These are phyloP conservation scores for Candida caryicola DNA, from an alignment of 805 yeast genomes.

Conservation along the genomic window DNA sequence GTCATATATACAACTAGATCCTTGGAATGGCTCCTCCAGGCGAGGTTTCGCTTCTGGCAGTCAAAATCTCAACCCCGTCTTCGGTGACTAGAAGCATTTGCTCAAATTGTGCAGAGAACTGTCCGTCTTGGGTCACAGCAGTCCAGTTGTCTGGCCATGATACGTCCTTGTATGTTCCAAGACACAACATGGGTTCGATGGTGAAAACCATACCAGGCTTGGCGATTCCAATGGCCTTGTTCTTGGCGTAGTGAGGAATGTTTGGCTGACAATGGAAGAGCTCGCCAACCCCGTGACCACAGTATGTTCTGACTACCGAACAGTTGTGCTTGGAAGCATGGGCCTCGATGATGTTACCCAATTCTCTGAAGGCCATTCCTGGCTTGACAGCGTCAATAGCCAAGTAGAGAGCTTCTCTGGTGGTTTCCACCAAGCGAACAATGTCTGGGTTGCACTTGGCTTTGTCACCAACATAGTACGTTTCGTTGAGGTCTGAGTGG, in stretches of 20 bases:
- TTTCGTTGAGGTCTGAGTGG: slow-evolving; percentile 94
- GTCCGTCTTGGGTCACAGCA: slow-evolving; percentile 85
- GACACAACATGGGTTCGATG: slow-evolving; percentile 93
- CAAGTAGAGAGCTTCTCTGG: slow-evolving; percentile 80
- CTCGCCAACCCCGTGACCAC: slow-evolving; percentile 90
- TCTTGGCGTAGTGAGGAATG: slow-evolving; percentile 90
- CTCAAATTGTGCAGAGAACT: slow-evolving; percentile 89
- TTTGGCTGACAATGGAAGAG: slow-evolving; percentile 91
- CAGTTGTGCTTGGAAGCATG: slow-evolving; percentile 77
- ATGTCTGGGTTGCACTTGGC: slow-evolving; percentile 74
- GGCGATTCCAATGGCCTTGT: slow-evolving; percentile 90
- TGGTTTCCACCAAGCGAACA: slow-evolving; percentile 83
- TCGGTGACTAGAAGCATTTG: slow-evolving; percentile 92
- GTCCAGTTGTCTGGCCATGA: slow-evolving; percentile 99
- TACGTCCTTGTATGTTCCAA: slow-evolving; percentile 76
- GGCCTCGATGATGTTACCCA: slow-evolving; percentile 85
- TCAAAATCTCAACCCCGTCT: slow-evolving; percentile 85
- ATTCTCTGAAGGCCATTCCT: slow-evolving; percentile 79
- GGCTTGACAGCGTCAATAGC: slow-evolving; percentile 89
- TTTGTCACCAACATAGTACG: slow-evolving; percentile 92
- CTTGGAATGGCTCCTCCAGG: slow-evolving; percentile 87
- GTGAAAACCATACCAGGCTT: slow-evolving; percentile 97
- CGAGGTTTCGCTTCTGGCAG: slow-evolving; percentile 73
- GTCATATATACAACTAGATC: slow-evolving; percentile 22
- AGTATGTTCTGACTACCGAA: slow-evolving; percentile 84